Percentiles rank a stretch among this genome's conserved stretches.
phyloP scores from a whole-genome alignment of 805 yeast genomes.

The Kodamaea sagamina region DNA sequence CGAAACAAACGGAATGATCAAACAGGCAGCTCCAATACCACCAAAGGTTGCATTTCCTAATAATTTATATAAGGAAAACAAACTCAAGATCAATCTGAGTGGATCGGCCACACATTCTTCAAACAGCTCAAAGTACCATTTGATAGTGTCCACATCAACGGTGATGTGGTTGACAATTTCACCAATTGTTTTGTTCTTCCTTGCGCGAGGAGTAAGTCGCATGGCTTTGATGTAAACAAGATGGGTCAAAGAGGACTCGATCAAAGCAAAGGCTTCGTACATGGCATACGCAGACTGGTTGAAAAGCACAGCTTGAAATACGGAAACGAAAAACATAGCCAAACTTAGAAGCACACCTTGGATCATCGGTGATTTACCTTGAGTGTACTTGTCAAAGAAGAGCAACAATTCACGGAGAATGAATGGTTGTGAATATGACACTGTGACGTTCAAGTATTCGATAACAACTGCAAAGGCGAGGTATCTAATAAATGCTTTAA shows the following conservation, averaged over 20 bases:
- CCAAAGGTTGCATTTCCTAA: slow-evolving; percentile 38
- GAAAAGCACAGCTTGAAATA: slow-evolving; percentile 21
- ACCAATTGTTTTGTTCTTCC: slow-evolving; percentile 34
- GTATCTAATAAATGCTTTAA: slow-evolving; percentile 1
- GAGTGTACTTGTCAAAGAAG: slow-evolving; percentile 2
- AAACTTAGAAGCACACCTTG: slow-evolving; percentile 29
- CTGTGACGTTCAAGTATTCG: not conserved
- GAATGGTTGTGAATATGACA: slow-evolving; percentile 4
- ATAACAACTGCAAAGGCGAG: not conserved
- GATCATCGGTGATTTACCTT: slow-evolving; percentile 24
- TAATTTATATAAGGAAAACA: slow-evolving; percentile 34
- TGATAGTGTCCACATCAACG: slow-evolving; percentile 27
- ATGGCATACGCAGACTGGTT: slow-evolving; percentile 21
- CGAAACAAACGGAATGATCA: slow-evolving; percentile 36
- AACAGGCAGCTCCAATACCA: slow-evolving; percentile 32
- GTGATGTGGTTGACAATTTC: slow-evolving; percentile 36
- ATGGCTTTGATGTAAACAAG: slow-evolving; percentile 32
- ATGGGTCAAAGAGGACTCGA: slow-evolving; percentile 24
- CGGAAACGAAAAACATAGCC: slow-evolving; percentile 26
- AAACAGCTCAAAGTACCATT: slow-evolving; percentile 18
- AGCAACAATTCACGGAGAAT: slow-evolving; percentile 2
- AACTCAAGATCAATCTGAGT: slow-evolving; percentile 25
- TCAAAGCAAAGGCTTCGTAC: slow-evolving; percentile 16
- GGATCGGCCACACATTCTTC: slow-evolving; percentile 27
- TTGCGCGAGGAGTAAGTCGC: slow-evolving; percentile 32